Percentiles rank a stretch among this genome's conserved stretches.
Evolutionary conservation across 176 grass and related monocot genomes (phyloP).

Genomic region (Oryza meridionalis): DNA sequence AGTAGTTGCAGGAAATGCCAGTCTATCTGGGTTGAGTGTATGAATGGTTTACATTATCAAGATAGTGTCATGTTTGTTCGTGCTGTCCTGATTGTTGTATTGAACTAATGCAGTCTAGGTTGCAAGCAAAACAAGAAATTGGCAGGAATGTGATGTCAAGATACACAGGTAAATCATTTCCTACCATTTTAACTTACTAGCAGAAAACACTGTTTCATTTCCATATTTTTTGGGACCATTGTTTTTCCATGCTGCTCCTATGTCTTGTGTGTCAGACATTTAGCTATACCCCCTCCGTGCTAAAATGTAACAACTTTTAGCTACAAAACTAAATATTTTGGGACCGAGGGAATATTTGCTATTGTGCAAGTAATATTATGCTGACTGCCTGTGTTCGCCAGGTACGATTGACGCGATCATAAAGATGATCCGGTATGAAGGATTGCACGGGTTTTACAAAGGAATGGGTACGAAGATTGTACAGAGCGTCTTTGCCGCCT

Average conservation of each 20-base stretch:
- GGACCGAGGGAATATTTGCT: neutral
- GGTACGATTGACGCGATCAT: constrained; percentile 94
- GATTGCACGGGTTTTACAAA: constrained; percentile 86
- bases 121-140: constrained; percentile 99
- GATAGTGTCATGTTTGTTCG: neutral
- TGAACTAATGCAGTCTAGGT: constrained; percentile 83
- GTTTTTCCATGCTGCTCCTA: constrained; percentile 8
- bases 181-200: too few relatives aligned
- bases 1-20: neutral
- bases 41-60: neutral
- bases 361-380: neutral
- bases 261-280: neutral
- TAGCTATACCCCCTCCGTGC: too few relatives aligned
- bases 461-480: constrained; percentile 99
- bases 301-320: too few relatives aligned
- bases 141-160: constrained; percentile 77
- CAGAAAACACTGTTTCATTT: too few relatives aligned
- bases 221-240: neutral
- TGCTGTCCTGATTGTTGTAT: constrained; percentile 36
- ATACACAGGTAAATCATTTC: constrained; percentile 51
- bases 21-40: neutral
- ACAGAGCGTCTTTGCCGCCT: constrained; percentile 93
- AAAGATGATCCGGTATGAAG: constrained; percentile 94
- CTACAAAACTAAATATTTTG: too few relatives aligned
- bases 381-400: constrained; percentile 31